These are phyloP conservation scores for Metahyphopichia silvanorum DNA, from an alignment of 805 yeast genomes.

Conservation along the genomic window DNA sequence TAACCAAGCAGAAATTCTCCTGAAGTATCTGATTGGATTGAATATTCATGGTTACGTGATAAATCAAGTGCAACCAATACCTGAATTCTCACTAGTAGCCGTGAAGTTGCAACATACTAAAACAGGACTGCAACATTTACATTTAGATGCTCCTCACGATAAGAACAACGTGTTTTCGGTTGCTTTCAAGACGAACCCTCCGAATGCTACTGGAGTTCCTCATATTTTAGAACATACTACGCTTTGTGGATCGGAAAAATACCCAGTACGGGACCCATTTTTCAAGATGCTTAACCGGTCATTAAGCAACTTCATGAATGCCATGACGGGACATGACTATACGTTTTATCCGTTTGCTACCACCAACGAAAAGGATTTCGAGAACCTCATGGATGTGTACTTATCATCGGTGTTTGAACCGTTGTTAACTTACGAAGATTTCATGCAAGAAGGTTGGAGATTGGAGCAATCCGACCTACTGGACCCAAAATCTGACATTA, in stretches of 20 bases:
- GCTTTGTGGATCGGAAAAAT: constrained; percentile 86
- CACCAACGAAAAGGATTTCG: constrained; percentile 77
- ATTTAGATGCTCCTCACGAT: constrained; percentile 77
- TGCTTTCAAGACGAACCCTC: constrained; percentile 91
- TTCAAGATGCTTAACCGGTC: constrained; percentile 96
- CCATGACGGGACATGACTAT: constrained; percentile 97
- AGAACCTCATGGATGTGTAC: constrained; percentile 82
- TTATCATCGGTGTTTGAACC: constrained; percentile 87
- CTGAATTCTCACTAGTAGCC: constrained; percentile 80
- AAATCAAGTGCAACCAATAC: constrained; percentile 62
- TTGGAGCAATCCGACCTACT: constrained; percentile 65
- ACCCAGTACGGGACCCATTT: constrained; percentile 95
- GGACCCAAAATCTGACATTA: constrained; percentile 58
- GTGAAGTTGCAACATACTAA: constrained; percentile 62
- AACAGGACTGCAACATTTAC: constrained; percentile 81
- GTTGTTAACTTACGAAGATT: constrained; percentile 71
- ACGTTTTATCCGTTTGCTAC: constrained; percentile 97
- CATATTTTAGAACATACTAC: constrained; percentile 96
- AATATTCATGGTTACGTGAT: constrained; percentile 66
- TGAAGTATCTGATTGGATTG: constrained; percentile 61
- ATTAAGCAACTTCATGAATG: constrained; percentile 96
- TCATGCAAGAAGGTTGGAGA: constrained; percentile 97
- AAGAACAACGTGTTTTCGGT: constrained; percentile 84
- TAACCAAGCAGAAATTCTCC: constrained; percentile 3
- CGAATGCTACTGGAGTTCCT: constrained; percentile 92